Conservation (phyloP, 2,329 filamentous ascomycete genomes). For the Plenodomus biglobosus region DNA sequence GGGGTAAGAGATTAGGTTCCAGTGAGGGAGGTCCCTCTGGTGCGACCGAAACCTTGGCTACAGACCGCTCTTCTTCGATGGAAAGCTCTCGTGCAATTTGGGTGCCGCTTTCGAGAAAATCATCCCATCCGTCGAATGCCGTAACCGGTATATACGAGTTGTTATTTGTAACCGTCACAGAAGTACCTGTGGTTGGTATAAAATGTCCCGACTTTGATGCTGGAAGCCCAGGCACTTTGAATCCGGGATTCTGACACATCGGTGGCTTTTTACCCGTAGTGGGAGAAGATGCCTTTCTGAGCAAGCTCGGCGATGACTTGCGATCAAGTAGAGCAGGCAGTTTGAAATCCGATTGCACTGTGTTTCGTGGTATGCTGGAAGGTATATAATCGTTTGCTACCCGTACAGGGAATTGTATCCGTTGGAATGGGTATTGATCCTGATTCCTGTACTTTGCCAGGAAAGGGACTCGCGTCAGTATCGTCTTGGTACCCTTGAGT, state of each 20-base stretch:
- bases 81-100: constrained; percentile 50
- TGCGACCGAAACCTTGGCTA: neutral
- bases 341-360: constrained; percentile 22
- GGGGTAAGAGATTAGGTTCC: constrained; percentile 19
- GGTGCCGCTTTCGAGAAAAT: constrained; percentile 50
- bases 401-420: constrained; percentile 39
- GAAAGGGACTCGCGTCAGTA: constrained; percentile 35
- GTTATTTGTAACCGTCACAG: too few relatives aligned
- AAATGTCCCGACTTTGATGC: constrained; percentile 20
- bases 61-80: constrained; percentile 7
- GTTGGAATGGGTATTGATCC: constrained; percentile 24
- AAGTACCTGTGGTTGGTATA: too few relatives aligned
- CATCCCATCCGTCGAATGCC: constrained; percentile 35
- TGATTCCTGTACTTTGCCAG: constrained; percentile 34
- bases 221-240: constrained; percentile 30
- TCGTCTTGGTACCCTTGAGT: constrained; percentile 35
- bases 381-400: constrained; percentile 23
- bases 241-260: constrained; percentile 20
- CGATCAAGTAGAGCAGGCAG: constrained; percentile 19
- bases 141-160: neutral
- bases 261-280: constrained; percentile 1
- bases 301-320: constrained; percentile 1
- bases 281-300: constrained; percentile 8
- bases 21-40: too few relatives aligned
- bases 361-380: constrained; percentile 3